phyloP scores from a whole-genome alignment of 2,329 filamentous ascomycete species.

The Ascochyta koolunga region DNA sequence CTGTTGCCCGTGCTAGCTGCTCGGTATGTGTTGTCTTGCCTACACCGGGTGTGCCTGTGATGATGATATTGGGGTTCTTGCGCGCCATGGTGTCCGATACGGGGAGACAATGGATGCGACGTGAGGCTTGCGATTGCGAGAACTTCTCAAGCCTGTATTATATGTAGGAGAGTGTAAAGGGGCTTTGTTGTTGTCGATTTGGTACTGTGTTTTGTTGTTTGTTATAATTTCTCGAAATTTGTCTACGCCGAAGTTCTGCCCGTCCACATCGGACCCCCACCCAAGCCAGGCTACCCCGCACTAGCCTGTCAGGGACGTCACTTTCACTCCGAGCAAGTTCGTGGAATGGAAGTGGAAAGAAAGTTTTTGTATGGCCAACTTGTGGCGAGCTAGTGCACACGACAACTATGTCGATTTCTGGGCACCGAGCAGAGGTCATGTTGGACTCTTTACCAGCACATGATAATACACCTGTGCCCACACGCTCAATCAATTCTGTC shows the following conservation, averaged over 20 bases:
- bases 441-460: too few relatives aligned
- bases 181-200: background rate
- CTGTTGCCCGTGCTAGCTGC: constrained; percentile 74
- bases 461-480: too few relatives aligned
- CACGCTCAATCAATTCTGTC: too few relatives aligned
- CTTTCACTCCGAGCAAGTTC: background rate
- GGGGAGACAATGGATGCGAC: background rate
- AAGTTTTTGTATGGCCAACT: too few relatives aligned
- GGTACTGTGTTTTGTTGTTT: background rate
- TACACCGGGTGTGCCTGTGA: constrained; percentile 94
- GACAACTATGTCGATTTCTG: too few relatives aligned
- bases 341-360: too few relatives aligned
- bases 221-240: constrained; percentile 5
- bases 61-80: constrained; percentile 79
- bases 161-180: background rate
- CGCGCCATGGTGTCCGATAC: constrained; percentile 43
- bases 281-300: constrained; percentile 11
- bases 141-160: too few relatives aligned
- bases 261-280: background rate
- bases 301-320: background rate
- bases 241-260: background rate
- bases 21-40: constrained; percentile 95
- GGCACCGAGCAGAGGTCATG: too few relatives aligned
- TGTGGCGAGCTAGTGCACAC: too few relatives aligned
- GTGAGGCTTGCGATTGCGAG: background rate